Percentiles rank a stretch among this genome's conserved stretches.
Conservation (phyloP, 2,329 filamentous ascomycete species). For the Aspergillus sp. region DNA sequence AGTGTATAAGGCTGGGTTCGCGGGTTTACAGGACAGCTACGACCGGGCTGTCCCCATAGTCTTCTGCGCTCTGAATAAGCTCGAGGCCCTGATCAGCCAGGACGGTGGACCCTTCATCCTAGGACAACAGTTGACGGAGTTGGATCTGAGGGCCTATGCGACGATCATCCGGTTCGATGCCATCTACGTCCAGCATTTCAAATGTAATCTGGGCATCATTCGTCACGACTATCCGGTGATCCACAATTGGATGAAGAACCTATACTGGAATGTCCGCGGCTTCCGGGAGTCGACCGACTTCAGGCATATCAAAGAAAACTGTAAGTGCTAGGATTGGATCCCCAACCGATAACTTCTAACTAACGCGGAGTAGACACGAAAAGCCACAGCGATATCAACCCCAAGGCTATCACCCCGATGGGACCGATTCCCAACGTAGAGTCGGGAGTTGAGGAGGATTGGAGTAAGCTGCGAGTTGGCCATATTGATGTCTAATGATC, state of each 20-base stretch:
- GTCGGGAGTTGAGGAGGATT: slow-evolving; percentile 50
- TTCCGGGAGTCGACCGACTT: slow-evolving; percentile 64
- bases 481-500: not conserved
- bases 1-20: slow-evolving; percentile 64
- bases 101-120: slow-evolving; percentile 58
- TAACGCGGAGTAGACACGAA: slow-evolving; percentile 49
- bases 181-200: slow-evolving; percentile 67
- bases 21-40: slow-evolving; percentile 55
- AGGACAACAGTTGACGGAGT: slow-evolving; percentile 56
- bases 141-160: slow-evolving; percentile 59
- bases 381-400: slow-evolving; percentile 60
- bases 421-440: slow-evolving; percentile 62
- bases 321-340: slow-evolving; percentile 23
- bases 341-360: not conserved
- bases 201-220: slow-evolving; percentile 63
- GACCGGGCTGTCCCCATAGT: slow-evolving; percentile 54
- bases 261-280: slow-evolving; percentile 58
- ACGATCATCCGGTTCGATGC: slow-evolving; percentile 61
- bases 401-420: slow-evolving; percentile 60
- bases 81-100: slow-evolving; percentile 50
- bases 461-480: slow-evolving; percentile 44
- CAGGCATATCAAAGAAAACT: slow-evolving; percentile 66
- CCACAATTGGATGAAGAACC: slow-evolving; percentile 59
- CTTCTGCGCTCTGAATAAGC: slow-evolving; percentile 60
- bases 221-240: slow-evolving; percentile 61